Percentiles rank a stretch among this genome's conserved stretches.
These are phyloP conservation scores for Amaranthus cruentus DNA, from an alignment of 148 eudicot genomes.

Conservation along the genomic window DNA sequence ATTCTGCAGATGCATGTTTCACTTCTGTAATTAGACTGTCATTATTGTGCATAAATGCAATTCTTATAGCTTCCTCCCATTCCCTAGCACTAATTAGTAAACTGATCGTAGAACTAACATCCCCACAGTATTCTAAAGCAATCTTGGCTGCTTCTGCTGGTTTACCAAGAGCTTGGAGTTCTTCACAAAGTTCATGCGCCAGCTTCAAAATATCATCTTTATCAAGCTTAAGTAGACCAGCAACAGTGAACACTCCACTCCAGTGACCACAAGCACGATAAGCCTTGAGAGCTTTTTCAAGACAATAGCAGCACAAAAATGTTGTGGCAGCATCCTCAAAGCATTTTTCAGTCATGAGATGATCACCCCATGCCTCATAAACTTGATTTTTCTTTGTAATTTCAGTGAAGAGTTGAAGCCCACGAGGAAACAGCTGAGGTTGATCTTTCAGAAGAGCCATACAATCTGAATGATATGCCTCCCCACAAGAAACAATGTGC, in stretches of 20 bases:
- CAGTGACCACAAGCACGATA: slow-evolving; percentile 83
- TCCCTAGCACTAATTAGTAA: slow-evolving; percentile 75
- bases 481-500: slow-evolving; percentile 73
- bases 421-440: slow-evolving; percentile 74
- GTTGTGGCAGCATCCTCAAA: slow-evolving; percentile 93
- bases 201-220: slow-evolving; percentile 62
- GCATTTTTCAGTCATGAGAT: slow-evolving; percentile 60
- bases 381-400: slow-evolving; percentile 50
- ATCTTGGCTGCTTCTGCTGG: slow-evolving; percentile 89
- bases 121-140: slow-evolving; percentile 89
- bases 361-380: slow-evolving; percentile 96
- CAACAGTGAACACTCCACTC: slow-evolving; percentile 80
- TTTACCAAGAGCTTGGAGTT: slow-evolving; percentile 85
- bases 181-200: slow-evolving; percentile 89
- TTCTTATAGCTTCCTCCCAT: slow-evolving; percentile 93
- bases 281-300: slow-evolving; percentile 85
- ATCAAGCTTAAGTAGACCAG: slow-evolving; percentile 72
- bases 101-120: slow-evolving; percentile 51
- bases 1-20: slow-evolving; percentile 64
- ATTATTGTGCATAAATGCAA: slow-evolving; percentile 61
- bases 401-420: slow-evolving; percentile 60
- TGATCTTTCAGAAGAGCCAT: slow-evolving; percentile 66
- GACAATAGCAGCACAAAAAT: slow-evolving; percentile 61
- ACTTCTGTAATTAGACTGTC: slow-evolving; percentile 60
- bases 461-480: slow-evolving; percentile 59